These are phyloP conservation scores for Aspergillus sp. DNA, from an alignment of 2,329 filamentous ascomycete species.

Conservation along the genomic window DNA sequence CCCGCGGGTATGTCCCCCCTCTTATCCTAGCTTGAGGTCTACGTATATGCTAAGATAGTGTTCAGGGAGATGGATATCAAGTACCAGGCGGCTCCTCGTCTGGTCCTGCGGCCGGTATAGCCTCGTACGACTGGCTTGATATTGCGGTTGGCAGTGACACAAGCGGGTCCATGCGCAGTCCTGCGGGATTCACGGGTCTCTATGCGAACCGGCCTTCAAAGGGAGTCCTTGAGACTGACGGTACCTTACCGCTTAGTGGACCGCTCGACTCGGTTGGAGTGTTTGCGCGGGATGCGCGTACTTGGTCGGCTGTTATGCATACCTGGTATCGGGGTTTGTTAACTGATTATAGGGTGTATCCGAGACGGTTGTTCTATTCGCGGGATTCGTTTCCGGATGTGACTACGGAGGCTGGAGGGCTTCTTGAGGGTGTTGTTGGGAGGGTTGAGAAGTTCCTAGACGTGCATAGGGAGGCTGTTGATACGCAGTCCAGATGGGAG, in stretches of 20 bases:
- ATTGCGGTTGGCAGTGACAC: slow-evolving; percentile 23
- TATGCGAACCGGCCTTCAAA: slow-evolving; percentile 50
- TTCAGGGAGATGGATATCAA: slow-evolving; percentile 34
- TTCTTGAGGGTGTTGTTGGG: background rate
- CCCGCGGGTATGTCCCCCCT: slow-evolving; percentile 20
- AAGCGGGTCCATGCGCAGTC: slow-evolving; percentile 31
- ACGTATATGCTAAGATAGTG: background rate
- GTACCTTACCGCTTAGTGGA: slow-evolving; percentile 43
- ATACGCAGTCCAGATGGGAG: background rate
- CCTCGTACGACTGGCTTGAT: slow-evolving; percentile 36
- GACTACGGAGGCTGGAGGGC: background rate
- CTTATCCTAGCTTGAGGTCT: background rate
- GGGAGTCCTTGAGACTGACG: slow-evolving; percentile 41
- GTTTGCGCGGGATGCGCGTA: slow-evolving; percentile 30
- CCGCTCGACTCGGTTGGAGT: slow-evolving; percentile 47
- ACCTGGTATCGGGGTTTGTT: slow-evolving; percentile 11
- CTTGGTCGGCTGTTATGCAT: slow-evolving; percentile 16
- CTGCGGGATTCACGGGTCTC: slow-evolving; percentile 27
- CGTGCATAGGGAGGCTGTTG: background rate
- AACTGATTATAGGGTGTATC: slow-evolving; percentile 21
- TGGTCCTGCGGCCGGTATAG: slow-evolving; percentile 24
- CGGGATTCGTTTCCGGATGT: background rate
- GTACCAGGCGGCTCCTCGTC: slow-evolving; percentile 20
- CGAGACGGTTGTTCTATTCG: slow-evolving; percentile 18
- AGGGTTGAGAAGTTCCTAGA: background rate